phyloP scores from a whole-genome alignment of 1,284 basidiomycete genomes.

The Cutaneotrichosporon cutaneum region DNA sequence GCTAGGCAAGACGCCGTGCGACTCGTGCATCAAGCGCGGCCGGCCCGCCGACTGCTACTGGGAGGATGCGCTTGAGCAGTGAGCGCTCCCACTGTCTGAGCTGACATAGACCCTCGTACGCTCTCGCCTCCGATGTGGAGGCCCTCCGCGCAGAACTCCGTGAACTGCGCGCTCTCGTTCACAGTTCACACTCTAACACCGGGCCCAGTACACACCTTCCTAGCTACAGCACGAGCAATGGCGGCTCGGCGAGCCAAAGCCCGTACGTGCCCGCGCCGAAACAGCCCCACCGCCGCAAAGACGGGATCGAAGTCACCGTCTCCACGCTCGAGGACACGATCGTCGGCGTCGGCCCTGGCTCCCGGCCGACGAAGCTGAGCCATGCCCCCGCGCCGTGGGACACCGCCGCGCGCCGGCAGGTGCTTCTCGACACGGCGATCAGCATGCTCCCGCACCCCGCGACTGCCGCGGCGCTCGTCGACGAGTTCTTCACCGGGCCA shows the following conservation, averaged over 20 bases:
- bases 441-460: conserved; percentile 2
- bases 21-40: conserved; percentile 27
- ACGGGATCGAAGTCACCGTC: background rate
- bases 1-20: conserved; percentile 30
- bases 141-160: conserved; percentile 4
- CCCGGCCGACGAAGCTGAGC: background rate
- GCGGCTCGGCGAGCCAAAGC: background rate
- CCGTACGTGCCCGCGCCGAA: background rate
- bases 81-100: background rate
- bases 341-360: background rate
- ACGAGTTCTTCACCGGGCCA: conserved; percentile 8
- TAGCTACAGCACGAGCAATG: background rate
- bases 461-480: background rate
- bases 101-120: background rate
- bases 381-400: background rate
- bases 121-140: conserved; percentile 10
- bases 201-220: background rate
- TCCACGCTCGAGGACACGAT: conserved; percentile 1
- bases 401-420: background rate
- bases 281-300: background rate
- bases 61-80: conserved; percentile 13
- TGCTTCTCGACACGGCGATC: background rate
- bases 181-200: background rate
- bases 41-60: conserved; percentile 28
- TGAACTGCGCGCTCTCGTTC: conserved; percentile 2